phyloP scores from a whole-genome alignment of 352 stramenopile genomes.

The Globisporangium heterothallicum region DNA sequence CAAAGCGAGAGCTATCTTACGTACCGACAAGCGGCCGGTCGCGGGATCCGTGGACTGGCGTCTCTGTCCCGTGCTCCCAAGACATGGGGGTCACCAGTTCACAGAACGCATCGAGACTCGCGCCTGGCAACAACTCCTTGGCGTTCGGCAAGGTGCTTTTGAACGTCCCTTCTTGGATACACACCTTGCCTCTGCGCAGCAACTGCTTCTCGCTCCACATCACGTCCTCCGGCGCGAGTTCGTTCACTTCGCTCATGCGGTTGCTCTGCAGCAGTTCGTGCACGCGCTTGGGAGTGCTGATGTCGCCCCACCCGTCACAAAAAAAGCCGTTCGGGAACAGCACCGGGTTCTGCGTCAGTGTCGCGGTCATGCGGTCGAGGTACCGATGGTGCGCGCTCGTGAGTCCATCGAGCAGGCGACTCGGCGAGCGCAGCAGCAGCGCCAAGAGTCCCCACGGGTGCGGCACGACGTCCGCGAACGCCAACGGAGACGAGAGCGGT shows the following conservation, averaged over 20 bases:
- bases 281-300: conserved; percentile 53
- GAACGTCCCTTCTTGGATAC: conserved; percentile 48
- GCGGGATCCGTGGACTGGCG: conserved; percentile 12
- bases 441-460: conserved; percentile 64
- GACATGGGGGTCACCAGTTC: conserved; percentile 65
- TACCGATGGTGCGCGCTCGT: conserved; percentile 65
- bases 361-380: conserved; percentile 58
- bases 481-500: conserved; percentile 1
- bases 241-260: conserved; percentile 51
- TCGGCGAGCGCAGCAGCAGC: conserved; percentile 48
- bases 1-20: too few relatives aligned
- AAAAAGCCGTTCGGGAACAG: conserved; percentile 81
- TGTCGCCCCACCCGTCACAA: conserved; percentile 72
- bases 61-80: conserved; percentile 22
- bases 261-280: conserved; percentile 52
- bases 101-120: conserved; percentile 56
- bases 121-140: conserved; percentile 39
- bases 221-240: conserved; percentile 24
- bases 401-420: conserved; percentile 47
- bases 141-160: conserved; percentile 55
- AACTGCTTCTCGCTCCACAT: conserved; percentile 23
- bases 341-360: conserved; percentile 64
- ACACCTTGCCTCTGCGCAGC: conserved; percentile 29
- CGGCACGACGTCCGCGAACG: conserved; percentile 13
- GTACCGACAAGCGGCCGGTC: conserved; percentile 38